Evolutionary conservation across 768 basidiomycete genomes (phyloP).

Genomic region (Leccinum barrowsii): DNA sequence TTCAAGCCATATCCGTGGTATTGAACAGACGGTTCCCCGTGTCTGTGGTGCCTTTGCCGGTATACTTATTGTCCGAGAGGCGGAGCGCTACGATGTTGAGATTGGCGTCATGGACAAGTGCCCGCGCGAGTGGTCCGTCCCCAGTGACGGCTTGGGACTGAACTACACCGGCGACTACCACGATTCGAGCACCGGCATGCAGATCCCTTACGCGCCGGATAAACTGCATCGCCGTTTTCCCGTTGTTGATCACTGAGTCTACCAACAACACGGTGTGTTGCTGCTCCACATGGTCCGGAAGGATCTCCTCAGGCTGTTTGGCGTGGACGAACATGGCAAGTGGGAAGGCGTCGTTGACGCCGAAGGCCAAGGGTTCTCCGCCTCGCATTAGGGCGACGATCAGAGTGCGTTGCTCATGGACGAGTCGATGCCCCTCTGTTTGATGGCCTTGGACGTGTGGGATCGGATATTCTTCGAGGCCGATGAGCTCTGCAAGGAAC

Average conservation of each 20-base stretch:
- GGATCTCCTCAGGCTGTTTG: conserved; percentile 13
- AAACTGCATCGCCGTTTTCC: conserved; percentile 14
- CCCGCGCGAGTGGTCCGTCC: conserved; percentile 9
- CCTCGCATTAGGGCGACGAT: conserved; percentile 16
- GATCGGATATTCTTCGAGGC: conserved; percentile 14
- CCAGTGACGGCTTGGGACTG: conserved; percentile 14
- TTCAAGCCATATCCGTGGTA: conserved; percentile 8
- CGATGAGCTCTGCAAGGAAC: conserved; percentile 15
- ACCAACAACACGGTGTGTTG: conserved; percentile 15
- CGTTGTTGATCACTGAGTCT: conserved; percentile 14
- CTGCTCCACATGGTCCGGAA: conserved; percentile 11
- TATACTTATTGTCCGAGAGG: conserved; percentile 14
- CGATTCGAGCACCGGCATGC: conserved; percentile 13
- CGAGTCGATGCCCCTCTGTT: conserved; percentile 13
- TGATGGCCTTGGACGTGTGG: conserved; percentile 15
- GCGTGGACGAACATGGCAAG: conserved; percentile 15
- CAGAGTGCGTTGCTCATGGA: conserved; percentile 12
- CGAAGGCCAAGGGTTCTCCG: conserved; percentile 13
- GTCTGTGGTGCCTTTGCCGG: conserved; percentile 13
- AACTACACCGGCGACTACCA: conserved; percentile 13
- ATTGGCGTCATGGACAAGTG: conserved; percentile 12
- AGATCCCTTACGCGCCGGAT: conserved; percentile 9
- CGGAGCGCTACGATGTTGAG: conserved; percentile 11
- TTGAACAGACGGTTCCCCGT: conserved; percentile 15
- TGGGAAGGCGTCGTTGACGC: conserved; percentile 13